Conservation (phyloP, 2,329 filamentous ascomycete species). For the Fusarium keratoplasticum region DNA sequence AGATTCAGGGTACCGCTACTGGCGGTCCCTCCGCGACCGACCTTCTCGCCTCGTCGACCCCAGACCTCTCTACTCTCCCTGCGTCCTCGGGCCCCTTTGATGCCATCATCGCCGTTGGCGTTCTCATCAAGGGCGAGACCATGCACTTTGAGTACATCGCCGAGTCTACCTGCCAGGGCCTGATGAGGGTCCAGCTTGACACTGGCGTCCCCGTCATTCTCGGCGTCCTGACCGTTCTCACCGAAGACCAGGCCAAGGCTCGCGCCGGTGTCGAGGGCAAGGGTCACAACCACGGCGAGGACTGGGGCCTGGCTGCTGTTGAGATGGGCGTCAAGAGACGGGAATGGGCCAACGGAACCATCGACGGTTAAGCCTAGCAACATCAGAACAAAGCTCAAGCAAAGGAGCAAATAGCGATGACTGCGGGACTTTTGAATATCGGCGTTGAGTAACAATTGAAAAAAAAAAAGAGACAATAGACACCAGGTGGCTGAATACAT, state of each 20-base stretch:
- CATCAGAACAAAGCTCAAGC: not conserved
- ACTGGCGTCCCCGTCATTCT: slow-evolving; percentile 91
- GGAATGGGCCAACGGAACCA: slow-evolving; percentile 81
- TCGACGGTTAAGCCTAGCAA: slow-evolving; percentile 54
- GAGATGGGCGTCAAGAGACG: slow-evolving; percentile 91
- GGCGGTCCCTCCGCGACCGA: slow-evolving; percentile 77
- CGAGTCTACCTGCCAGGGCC: slow-evolving; percentile 87
- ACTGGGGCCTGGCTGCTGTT: slow-evolving; percentile 95
- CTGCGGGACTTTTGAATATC: not conserved
- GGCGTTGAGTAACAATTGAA: not conserved
- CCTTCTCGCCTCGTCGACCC: slow-evolving; percentile 75
- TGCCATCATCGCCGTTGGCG: slow-evolving; percentile 93
- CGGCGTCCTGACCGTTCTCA: slow-evolving; percentile 89
- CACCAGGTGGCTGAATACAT: not conserved
- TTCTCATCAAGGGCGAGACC: slow-evolving; percentile 97
- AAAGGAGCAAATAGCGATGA: slow-evolving; percentile 19
- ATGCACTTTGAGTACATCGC: slow-evolving; percentile 99
- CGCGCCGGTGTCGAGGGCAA: slow-evolving; percentile 78
- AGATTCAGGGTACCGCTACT: slow-evolving; percentile 79
- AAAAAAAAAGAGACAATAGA: slow-evolving; percentile 4
- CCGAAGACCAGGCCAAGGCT: slow-evolving; percentile 86
- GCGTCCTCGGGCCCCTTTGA: slow-evolving; percentile 77
- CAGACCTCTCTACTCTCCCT: slow-evolving; percentile 71
- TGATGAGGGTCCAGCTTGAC: slow-evolving; percentile 96
- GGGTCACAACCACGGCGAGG: slow-evolving; percentile 93